Evolutionary conservation across 495 filamentous ascomycete genomes (phyloP).

Genomic region (Aspergillus affinis): DNA sequence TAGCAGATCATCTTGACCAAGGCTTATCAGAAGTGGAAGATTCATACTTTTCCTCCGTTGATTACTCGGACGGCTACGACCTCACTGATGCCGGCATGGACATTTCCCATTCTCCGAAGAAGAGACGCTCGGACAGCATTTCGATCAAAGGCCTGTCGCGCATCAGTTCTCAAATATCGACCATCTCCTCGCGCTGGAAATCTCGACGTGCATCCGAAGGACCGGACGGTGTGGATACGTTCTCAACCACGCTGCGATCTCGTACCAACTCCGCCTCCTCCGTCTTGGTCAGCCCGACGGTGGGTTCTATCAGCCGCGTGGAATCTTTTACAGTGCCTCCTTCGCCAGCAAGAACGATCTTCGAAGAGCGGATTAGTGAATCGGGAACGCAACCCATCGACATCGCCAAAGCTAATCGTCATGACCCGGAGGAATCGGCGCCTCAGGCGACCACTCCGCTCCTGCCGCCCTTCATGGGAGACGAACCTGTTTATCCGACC

Average conservation of each 20-base stretch:
- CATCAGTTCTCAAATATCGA: constrained; percentile 70
- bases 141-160: constrained; percentile 65
- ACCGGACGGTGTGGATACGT: constrained; percentile 40
- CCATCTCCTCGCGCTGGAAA: constrained; percentile 65
- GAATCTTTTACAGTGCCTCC: constrained; percentile 56
- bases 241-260: constrained; percentile 39
- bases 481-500: constrained; percentile 40
- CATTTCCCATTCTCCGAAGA: constrained; percentile 52
- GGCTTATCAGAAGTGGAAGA: constrained; percentile 31
- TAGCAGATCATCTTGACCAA: constrained; percentile 41
- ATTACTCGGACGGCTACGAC: constrained; percentile 56
- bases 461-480: constrained; percentile 74
- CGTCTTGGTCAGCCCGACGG: constrained; percentile 61
- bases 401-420: constrained; percentile 54
- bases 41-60: constrained; percentile 33
- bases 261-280: constrained; percentile 67
- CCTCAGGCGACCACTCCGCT: constrained; percentile 74
- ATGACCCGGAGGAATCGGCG: constrained; percentile 54
- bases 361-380: constrained; percentile 57
- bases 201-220: constrained; percentile 53
- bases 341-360: constrained; percentile 65
- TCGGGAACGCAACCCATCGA: constrained; percentile 53
- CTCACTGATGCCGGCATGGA: constrained; percentile 61
- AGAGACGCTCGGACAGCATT: constrained; percentile 63
- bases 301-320: constrained; percentile 47